Base-by-base conservation (phyloP, 768 basidiomycete genomes). In the Suillus subalutaceus region DNA sequence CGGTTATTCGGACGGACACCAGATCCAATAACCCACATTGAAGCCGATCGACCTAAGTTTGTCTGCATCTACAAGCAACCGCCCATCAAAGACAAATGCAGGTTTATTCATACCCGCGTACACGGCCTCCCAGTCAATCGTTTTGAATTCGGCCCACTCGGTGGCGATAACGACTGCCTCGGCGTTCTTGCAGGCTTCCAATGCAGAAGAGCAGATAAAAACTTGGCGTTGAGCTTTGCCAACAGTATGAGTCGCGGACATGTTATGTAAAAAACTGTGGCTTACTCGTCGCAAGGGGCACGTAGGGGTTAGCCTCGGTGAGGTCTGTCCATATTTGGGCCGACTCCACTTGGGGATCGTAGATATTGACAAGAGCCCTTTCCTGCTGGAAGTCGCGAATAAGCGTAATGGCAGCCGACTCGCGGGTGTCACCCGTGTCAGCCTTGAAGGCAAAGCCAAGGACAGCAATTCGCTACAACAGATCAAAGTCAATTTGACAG, bases 401-500 rank as follows among this genome's bases (percentile, higher is more conserved):
- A 70, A 99, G 88, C 38, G 94, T 91, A 79, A 98, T 98, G 20
- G 97, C 88, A 37, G 97, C 90, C 3, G 95, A 96, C 82, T 99
- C 97, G 78, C 97, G 95, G 46, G 97, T 99, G 77, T 99, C 97
- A 67, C 97, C 97, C 15, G 97, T 99, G 78, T 99, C 96, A 52
- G 97, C 97, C 84, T 98, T 98, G 90, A 98, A 98, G 4, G 97
- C 97, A 78, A 98, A 99, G 13, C 97, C 97, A 52, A 99, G 89
- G 56, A 99, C 93, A 53, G 97, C 94, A 73, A 99, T 96, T 74
- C 89, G 89, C 95, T 90, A 76, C 44, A 72, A 48, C 38, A 65
- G 37, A 41, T 20, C 6, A 32, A 61, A 55, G n/a, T 20, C 35
- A 8, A 46, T 55, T 32, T 30, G 20, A 50, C 15, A 15, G 9